These are phyloP conservation scores for Trichaptum fuscoviolaceum DNA, from an alignment of 768 basidiomycete species.

Conservation along the genomic window DNA sequence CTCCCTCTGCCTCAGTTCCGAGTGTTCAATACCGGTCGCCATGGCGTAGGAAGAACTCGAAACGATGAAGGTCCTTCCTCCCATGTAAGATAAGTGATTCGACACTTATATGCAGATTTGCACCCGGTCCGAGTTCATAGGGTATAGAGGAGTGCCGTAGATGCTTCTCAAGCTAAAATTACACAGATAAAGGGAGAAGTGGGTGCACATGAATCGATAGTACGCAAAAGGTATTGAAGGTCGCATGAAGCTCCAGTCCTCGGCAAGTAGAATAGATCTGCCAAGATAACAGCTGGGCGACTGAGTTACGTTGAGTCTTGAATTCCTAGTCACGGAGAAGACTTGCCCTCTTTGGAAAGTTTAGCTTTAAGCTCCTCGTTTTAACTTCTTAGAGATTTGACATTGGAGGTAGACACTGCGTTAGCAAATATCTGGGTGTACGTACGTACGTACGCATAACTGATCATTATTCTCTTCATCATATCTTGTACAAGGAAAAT, in stretches of 20 bases:
- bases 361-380: too few relatives aligned
- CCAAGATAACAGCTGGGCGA: neutral
- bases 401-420: too few relatives aligned
- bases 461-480: too few relatives aligned
- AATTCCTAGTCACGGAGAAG: too few relatives aligned
- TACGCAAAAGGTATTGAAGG: neutral
- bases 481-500: too few relatives aligned
- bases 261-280: neutral
- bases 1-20: neutral
- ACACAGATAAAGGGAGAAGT: neutral
- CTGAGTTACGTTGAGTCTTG: neutral
- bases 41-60: neutral
- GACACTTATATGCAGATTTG: neutral
- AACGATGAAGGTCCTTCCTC: neutral
- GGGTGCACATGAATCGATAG: neutral
- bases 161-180: neutral
- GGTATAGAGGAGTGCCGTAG: neutral
- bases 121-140: neutral
- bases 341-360: too few relatives aligned
- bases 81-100: neutral
- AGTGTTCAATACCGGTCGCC: neutral
- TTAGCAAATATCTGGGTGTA: too few relatives aligned
- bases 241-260: neutral
- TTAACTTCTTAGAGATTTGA: too few relatives aligned
- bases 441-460: too few relatives aligned